Base-by-base conservation (phyloP, 2,329 filamentous ascomycete genomes). In the Phyllosticta ampelicida region DNA sequence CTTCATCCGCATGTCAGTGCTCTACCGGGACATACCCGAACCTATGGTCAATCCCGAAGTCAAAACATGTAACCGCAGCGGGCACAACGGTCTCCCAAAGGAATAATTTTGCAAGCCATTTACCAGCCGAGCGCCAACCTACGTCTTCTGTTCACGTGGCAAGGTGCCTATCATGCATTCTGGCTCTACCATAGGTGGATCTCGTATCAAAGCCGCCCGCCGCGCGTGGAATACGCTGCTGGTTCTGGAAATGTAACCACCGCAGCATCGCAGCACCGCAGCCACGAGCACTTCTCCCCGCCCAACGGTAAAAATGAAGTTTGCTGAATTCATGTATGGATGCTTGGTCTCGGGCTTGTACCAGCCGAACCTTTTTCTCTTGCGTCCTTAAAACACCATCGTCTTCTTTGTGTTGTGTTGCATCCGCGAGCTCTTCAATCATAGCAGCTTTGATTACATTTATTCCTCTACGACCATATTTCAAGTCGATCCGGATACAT, bases 161-260 rank as follows among this genome's bases (percentile, higher is more conserved):
- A 6, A 26, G 19, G 50, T 58, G 36, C 55, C 53, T 53, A 30
- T 49, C 49, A 53, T 58, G 55, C 19, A 53, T 51, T 19, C 29
- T 51, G 50, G 44, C 48, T 23, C 28, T 36, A 23, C 49, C 30
- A 58, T 58, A 53, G 55, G 55, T 58, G 55, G 55, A 58, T 58
- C 55, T 58, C 49, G 55, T 58, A 53, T 53, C 55, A 30, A 58
- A 21, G 48, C 16, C 51, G 49, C 49, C 55, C 55, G 51, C 49
- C 51, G 49, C 26, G 29, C 51, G 55, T 58, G 29, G 48, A 53
- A 51, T 51, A 58, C 53, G 20, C n/a, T 44, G 36, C 36, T n/a
- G 36, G 13, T n/a, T 44, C 36, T 44, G 36, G 36, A 8, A 44
- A 44, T n/a, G n/a, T 16, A 8, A 44, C 36, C 36, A 44, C 36